Conservation (phyloP, 371 early-diverging fungal species). For the Mortierella sp. region DNA sequence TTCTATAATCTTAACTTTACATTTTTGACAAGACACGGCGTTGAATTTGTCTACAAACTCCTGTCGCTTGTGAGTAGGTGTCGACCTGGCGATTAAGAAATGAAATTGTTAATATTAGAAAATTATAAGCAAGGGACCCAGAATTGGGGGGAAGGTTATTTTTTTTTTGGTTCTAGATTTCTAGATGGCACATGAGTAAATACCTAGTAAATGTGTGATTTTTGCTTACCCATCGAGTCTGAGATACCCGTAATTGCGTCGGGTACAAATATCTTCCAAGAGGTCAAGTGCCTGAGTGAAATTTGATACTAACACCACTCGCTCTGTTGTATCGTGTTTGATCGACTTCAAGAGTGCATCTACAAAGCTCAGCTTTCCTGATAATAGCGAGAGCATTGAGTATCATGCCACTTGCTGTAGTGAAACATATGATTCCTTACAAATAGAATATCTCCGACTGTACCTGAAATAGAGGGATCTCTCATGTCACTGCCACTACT, state of each 20-base stretch:
- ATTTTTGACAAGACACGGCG: constrained; percentile 30
- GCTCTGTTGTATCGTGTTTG: constrained; percentile 58
- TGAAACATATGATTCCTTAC: background rate
- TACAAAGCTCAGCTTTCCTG: constrained; percentile 64
- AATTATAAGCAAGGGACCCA: background rate
- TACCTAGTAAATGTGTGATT: background rate
- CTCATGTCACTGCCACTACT: background rate
- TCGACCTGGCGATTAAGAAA: constrained; percentile 50
- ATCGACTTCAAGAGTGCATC: constrained; percentile 53
- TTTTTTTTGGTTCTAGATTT: too few species aligned
- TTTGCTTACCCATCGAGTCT: constrained; percentile 70
- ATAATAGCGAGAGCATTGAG: background rate
- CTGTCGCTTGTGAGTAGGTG: constrained; percentile 68
- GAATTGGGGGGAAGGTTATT: background rate
- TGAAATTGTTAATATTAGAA: too few species aligned
- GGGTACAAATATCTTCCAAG: constrained; percentile 61
- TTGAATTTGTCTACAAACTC: constrained; percentile 60
- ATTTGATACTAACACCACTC: constrained; percentile 80
- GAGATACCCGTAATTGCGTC: constrained; percentile 56
- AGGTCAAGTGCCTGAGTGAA: constrained; percentile 75
- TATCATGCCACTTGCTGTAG: too few species aligned
- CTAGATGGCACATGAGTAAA: too few species aligned
- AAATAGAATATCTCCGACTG: background rate
- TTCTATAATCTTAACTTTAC: constrained; percentile 15
- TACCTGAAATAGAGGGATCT: constrained; percentile 19